Conservation (phyloP, 208 protist species). For the Wallacemonas sp. region DNA sequence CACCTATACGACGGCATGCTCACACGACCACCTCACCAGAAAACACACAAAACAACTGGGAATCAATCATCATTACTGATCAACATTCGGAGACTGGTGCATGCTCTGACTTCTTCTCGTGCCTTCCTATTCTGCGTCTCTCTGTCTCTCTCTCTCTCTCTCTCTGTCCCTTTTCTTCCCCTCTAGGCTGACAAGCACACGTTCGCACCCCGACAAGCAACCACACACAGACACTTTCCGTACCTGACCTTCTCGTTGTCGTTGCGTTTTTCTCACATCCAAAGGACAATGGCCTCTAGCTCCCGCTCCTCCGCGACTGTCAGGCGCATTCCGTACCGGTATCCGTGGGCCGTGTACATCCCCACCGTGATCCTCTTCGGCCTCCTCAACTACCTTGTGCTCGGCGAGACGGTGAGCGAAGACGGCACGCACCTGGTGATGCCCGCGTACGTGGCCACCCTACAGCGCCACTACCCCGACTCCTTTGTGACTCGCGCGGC, state of each 20-base stretch:
- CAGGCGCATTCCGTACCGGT: constrained; percentile 30
- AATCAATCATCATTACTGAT: too few species aligned
- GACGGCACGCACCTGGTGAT: constrained; percentile 33
- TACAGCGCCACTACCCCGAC: not conserved
- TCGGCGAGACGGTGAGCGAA: constrained; percentile 29
- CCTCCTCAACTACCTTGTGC: constrained; percentile 67
- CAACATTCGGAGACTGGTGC: too few species aligned
- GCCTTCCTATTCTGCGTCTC: too few species aligned
- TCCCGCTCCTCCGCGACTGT: not conserved
- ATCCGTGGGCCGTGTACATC: constrained; percentile 36
- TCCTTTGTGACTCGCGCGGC: not conserved
- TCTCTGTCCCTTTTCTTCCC: too few species aligned
- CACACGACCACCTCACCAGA: too few species aligned
- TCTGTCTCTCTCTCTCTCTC: too few species aligned
- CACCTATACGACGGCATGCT: too few species aligned
- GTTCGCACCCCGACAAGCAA: too few species aligned
- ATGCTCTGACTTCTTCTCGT: too few species aligned
- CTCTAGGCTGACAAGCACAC: too few species aligned
- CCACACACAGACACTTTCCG: too few species aligned
- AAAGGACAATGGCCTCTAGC: not conserved
- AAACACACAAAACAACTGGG: too few species aligned
- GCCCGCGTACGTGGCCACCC: constrained; percentile 25
- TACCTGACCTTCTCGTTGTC: not conserved
- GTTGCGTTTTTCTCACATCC: not conserved
- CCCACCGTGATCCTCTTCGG: constrained; percentile 42